Conservation (phyloP, 2,329 filamentous ascomycete species). For the Berkeleyomyces rouxiae region DNA sequence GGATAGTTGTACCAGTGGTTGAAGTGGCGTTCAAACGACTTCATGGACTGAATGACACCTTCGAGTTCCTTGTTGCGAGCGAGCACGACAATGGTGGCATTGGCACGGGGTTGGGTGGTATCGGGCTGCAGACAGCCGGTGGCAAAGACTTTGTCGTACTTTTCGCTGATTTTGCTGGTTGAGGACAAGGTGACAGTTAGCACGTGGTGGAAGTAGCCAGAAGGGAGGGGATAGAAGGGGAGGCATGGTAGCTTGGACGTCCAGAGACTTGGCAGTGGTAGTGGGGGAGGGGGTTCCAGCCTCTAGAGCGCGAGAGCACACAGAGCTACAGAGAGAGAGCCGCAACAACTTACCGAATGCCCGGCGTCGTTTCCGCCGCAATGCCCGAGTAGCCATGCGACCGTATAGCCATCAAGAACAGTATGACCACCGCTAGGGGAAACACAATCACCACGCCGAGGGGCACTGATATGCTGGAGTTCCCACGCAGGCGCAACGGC, state of each 20-base stretch:
- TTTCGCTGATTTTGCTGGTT: slow-evolving; percentile 84
- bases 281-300: background rate
- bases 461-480: slow-evolving; percentile 83
- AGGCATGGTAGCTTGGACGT: background rate
- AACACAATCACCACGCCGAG: slow-evolving; percentile 86
- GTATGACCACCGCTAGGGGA: slow-evolving; percentile 80
- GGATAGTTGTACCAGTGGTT: slow-evolving; percentile 98
- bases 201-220: background rate
- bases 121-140: slow-evolving; percentile 75
- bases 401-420: slow-evolving; percentile 74
- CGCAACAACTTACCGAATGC: slow-evolving; percentile 54
- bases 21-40: slow-evolving; percentile 96
- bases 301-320: background rate
- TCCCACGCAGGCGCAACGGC: slow-evolving; percentile 75
- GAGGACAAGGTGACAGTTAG: background rate
- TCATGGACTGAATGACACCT: slow-evolving; percentile 88
- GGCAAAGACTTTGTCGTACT: slow-evolving; percentile 92
- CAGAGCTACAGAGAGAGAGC: background rate
- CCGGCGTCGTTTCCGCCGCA: slow-evolving; percentile 67
- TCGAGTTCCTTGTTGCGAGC: slow-evolving; percentile 93
- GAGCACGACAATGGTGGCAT: slow-evolving; percentile 88
- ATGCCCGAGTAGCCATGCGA: slow-evolving; percentile 70
- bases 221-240: background rate
- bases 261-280: background rate
- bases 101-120: slow-evolving; percentile 63